Evolutionary conservation across 345 rosid genomes (phyloP), one percentile per base, ranked within the genome.

Genomic region (Eucalyptus erythrocorys): DNA sequence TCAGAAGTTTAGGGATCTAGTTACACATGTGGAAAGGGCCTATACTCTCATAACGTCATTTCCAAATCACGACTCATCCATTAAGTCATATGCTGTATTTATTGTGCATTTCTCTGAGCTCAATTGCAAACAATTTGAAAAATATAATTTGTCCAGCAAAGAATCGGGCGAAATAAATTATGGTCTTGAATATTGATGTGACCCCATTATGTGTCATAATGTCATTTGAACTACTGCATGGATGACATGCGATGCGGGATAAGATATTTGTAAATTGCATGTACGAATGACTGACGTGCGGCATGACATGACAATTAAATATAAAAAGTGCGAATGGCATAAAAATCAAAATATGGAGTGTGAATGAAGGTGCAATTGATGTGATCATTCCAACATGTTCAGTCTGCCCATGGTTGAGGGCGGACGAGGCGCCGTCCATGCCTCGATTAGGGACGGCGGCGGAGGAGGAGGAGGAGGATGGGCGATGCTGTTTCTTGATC

Each of bases 1-100:
- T 51, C 2, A 1, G 7, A 59, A 59, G 15, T 27, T 26, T 13
- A 27, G 7, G 4, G 30, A 0, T 59, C 30, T 1, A 12, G 8
- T 59, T 6, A 59, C 4, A 6, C 32, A 12, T 27, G n/a, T 10
- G 15, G 1, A 26, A 11, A 59, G 66, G 32, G 66, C 32, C 32
- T 6, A 59, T 16, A 27, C 32, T 26, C 66, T 59, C 14, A 11
- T 51, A 7, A 51, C 4, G 24, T 51, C 57, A 12, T 27, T 59
- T 59, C 32, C 66, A 59, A 5, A 59, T 14, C 71, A 6, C 2
- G 7, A n/a, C 71, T 14, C 34, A 30, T 7, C 15, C 17, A 14
- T 30, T n/a, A 64, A 14, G 71, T n/a, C 37, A 30, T n/a, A 61
- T 64, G 10, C 37, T n/a, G 17, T 10, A n/a, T 64, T 64, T 30